Evolutionary conservation across 257 asterid species (phyloP), one percentile per base, ranked within the genome.

Genomic region (Salvia miltiorrhiza): DNA sequence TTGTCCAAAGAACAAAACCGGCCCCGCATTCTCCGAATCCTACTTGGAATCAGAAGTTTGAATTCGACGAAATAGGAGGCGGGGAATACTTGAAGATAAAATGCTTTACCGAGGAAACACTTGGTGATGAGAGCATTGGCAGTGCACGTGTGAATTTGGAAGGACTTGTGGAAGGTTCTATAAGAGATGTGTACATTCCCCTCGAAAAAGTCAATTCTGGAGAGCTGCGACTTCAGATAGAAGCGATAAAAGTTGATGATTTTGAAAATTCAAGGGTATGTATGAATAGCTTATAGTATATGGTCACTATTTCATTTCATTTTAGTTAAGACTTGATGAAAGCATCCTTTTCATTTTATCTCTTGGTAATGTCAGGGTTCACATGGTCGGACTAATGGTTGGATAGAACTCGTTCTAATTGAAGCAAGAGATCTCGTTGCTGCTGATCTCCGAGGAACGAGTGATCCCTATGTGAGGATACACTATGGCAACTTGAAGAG

Each of bases 401-500:
- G 89, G 99, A 67, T 94, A 11, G 99, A 94, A 72, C 84, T 94
- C 9, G 96, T 86, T 73, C 83, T 94, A 43, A 86, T 94, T 21
- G 99, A 92, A 77, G 99, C 89, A 44, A 85, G 85, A 82, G 99
- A 94, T 78, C 97, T 94, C 45, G 58, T 94, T 70, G 99, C 90
- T 61, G 99, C 99, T 73, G 99, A 94, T 86, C 78, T 89, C 47
- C 82, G 99, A 82, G 99, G 99, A 61, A 94, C 97, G 9, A 94
- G 99, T 66, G 99, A 94, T 81, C 99, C 99, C 53, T 94, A 78
- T 48, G 99, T 94, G 78, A 88, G 90, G 77, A 87, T 94, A 61
- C 92, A 92, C 40, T 94, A 94, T 26, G 99, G 99, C 13, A 81
- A 77, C 86, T 72, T 88, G 87, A 92, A 88, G 87, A 89, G 86